Evolutionary conservation across 345 rosid genomes (phyloP), one percentile per base, ranked within the genome.

Genomic region (Hypericum androsaemum): DNA sequence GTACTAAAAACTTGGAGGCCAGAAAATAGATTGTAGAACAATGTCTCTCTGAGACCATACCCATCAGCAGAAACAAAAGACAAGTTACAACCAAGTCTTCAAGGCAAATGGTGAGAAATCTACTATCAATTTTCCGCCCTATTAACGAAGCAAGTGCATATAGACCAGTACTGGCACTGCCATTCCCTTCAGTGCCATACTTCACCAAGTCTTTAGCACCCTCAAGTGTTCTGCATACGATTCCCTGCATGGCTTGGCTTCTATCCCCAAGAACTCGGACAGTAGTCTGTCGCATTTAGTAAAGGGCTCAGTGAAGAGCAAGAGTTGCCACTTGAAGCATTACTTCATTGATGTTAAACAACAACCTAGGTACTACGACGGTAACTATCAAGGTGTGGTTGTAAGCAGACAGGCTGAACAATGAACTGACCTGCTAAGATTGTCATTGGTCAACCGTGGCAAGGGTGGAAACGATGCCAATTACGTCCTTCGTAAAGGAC

Each of bases 41-140:
- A 41, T 10, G 68, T 57, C 58, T 64, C 68, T 58, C 63, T 64
- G 13, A 64, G 58, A 5, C 69, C 59, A 52, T 52, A 9, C 10
- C 69, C 69, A 16, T 41, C 10, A 12, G 38, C 39, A 38, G 59
- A 57, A 32, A 52, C 38, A 47, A 10, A 52, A 15, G 16, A 46
- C 12, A 52, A 39, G 42, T 64, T 53, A n/a, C 3, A 0, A 3
- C 41, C 14, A 64, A 41, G 8, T 64, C 57, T 46, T 52, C 68
- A 12, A 64, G 53, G 35, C 63, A 58, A 53, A 64, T 51, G 37
- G 53, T 58, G 8, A 53, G 53, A 53, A 64, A 64, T 52, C 63
- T 47, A 14, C 58, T 62, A 28, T 41, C 39, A 32, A 64, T 37
- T 14, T 37, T 39, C 53, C 46, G 57, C 53, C 62, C 62, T 38